A percentile compares a stretch with the other conserved stretches of the same genome.
Evolutionary conservation across 2,329 filamentous ascomycete genomes (phyloP).

Genomic region (Gyromitra esculenta): DNA sequence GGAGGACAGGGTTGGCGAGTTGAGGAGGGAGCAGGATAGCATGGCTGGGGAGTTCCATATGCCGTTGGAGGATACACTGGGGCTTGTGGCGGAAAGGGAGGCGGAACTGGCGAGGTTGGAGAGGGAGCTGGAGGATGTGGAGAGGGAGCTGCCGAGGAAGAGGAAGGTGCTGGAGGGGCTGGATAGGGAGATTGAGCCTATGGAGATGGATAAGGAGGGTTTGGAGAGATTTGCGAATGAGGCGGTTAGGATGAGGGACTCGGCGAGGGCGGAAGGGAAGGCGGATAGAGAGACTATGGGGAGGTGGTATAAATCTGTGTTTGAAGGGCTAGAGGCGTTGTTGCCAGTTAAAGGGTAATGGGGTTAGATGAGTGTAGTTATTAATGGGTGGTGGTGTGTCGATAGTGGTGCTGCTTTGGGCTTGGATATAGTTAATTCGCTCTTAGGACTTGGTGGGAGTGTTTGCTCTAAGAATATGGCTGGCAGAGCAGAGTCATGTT

Average conservation of each 20-base stretch:
- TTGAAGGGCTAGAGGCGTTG: slow-evolving; percentile 60
- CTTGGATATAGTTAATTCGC: not conserved
- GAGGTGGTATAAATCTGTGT: slow-evolving; percentile 77
- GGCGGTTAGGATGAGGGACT: slow-evolving; percentile 74
- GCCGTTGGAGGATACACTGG: slow-evolving; percentile 68
- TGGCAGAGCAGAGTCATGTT: too few species aligned
- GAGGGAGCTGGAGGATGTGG: slow-evolving; percentile 71
- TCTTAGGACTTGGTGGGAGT: too few species aligned
- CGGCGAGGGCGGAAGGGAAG: slow-evolving; percentile 71
- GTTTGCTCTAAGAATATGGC: too few species aligned
- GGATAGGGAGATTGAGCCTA: slow-evolving; percentile 72
- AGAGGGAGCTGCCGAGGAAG: slow-evolving; percentile 72
- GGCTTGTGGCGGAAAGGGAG: slow-evolving; percentile 66
- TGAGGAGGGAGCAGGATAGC: slow-evolving; percentile 64
- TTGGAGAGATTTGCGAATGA: slow-evolving; percentile 75
- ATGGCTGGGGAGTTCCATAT: slow-evolving; percentile 65
- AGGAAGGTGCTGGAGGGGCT: slow-evolving; percentile 74
- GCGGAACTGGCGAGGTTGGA: slow-evolving; percentile 68
- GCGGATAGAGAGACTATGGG: slow-evolving; percentile 80
- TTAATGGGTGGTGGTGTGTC: not conserved
- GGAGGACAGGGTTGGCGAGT: slow-evolving; percentile 64
- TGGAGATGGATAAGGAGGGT: slow-evolving; percentile 74
- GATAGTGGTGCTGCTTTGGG: not conserved
- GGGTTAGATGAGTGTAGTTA: not conserved
- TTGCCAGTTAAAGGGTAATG: slow-evolving; percentile 2